A percentile compares a stretch with the other conserved stretches of the same genome.
These are phyloP conservation scores for Baudoinia panamericana DNA, from an alignment of 495 filamentous ascomycete genomes.

Conservation along the genomic window DNA sequence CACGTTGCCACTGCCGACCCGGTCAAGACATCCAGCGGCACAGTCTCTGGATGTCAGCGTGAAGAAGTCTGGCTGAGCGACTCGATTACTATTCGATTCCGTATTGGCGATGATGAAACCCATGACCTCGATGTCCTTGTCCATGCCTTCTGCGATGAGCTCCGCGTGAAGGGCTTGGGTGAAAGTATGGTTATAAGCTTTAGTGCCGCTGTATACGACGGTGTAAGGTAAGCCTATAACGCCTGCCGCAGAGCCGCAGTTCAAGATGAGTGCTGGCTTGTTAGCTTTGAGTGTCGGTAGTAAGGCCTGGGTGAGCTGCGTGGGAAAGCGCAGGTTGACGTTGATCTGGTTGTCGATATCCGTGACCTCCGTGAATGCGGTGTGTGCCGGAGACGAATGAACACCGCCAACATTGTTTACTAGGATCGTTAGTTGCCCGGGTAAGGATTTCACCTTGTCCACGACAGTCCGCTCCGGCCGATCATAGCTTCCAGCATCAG, in stretches of 20 bases:
- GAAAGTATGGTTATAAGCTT: slow-evolving; percentile 3
- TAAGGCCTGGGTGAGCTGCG: slow-evolving; percentile 30
- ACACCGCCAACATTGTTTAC: slow-evolving; percentile 37
- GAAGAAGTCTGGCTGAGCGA: background rate
- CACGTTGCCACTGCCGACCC: slow-evolving; percentile 1
- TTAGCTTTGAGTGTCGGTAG: slow-evolving; percentile 27
- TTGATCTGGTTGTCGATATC: slow-evolving; percentile 18
- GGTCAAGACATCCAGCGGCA: background rate
- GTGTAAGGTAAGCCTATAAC: slow-evolving; percentile 2
- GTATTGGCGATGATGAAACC: slow-evolving; percentile 1
- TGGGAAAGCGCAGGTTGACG: slow-evolving; percentile 24
- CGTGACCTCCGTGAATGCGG: background rate
- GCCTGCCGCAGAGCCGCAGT: slow-evolving; percentile 26
- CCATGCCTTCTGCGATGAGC: background rate
- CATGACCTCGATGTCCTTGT: slow-evolving; percentile 7
- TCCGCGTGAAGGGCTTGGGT: slow-evolving; percentile 1
- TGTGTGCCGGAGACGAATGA: background rate
- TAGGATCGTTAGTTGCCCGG: slow-evolving; percentile 23
- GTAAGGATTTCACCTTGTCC: slow-evolving; percentile 21
- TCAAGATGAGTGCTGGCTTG: slow-evolving; percentile 32
- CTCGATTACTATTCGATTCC: background rate
- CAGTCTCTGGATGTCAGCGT: background rate
- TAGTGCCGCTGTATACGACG: slow-evolving; percentile 1
- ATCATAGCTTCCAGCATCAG: slow-evolving; percentile 26
- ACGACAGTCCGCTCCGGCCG: background rate